Percentiles rank a stretch among this genome's conserved stretches.
Evolutionary conservation across 345 rosid genomes (phyloP).

Genomic region (Syzygium grande): DNA sequence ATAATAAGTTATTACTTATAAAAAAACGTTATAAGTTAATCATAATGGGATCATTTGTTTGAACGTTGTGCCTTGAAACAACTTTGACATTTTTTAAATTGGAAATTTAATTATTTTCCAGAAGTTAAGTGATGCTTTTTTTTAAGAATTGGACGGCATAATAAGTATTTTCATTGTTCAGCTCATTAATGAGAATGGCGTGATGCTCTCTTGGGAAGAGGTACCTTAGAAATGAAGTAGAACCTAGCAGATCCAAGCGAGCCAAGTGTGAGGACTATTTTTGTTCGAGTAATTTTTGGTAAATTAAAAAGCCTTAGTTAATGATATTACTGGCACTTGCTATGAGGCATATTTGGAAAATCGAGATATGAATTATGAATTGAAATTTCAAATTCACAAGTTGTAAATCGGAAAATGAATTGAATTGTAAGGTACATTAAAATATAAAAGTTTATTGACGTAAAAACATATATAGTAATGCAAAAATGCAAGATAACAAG

Average conservation of each 20-base stretch:
- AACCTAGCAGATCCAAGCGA: background rate
- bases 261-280: background rate
- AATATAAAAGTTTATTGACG: background rate
- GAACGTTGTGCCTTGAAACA: background rate
- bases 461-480: background rate
- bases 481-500: background rate
- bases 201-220: background rate
- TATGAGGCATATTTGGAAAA: background rate
- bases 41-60: background rate
- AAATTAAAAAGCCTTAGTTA: background rate
- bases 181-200: background rate
- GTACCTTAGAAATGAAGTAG: background rate
- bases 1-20: background rate
- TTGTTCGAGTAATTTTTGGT: background rate
- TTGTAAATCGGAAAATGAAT: background rate
- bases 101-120: background rate
- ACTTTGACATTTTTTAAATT: background rate
- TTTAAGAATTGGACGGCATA: background rate
- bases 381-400: background rate
- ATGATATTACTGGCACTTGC: background rate
- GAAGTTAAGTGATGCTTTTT: background rate
- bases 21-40: background rate
- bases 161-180: background rate
- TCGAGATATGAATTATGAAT: background rate
- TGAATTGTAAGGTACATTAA: background rate